Base-by-base conservation (phyloP, 345 rosid species). In the Salix caprea region DNA sequence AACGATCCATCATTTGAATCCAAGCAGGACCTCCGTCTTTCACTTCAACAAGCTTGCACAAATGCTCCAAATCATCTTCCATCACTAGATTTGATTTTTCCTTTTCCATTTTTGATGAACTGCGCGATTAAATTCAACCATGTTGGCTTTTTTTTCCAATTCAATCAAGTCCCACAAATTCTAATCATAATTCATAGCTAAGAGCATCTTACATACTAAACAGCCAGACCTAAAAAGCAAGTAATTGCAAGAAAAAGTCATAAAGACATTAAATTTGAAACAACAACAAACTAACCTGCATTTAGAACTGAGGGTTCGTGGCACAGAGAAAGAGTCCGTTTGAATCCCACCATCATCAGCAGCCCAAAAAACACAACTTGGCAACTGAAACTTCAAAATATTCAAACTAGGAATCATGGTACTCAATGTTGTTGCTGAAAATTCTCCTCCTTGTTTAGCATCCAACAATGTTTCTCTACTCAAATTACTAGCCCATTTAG, bases 1-100 rank as follows among this genome's bases (percentile, higher is more conserved):
- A 90, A 6, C 96, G 90, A 77, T 96, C 90, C 99, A 96, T 96
- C 97, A 96, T 92, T 21, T 87, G 91, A 89, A 93, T 91, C 99
- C 99, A 96, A 76, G 87, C 79, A 78, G 98, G 99, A 18, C 98
- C 99, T 24, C 92, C 93, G 78, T 96, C 98, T 85, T 87, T 96
- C 78, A 72, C 94, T 81, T 96, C 98, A 67, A 90, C 97, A 81
- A 93, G 88, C 83, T 82, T 81, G 78, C 84, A 85, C 58, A 96
- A 82, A 83, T 86, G 84, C 84, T 85, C 84, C 46, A 96, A 85
- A 86, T 96, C 98, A 65, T 89, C 94, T 0, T 85, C 86, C 18
- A 75, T 82, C 13, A 96, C 91, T 42, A 86, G 79, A 62, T 82
- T 75, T 21, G 88, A 65, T 39, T 77, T 80, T 73, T 83, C 87